Evolutionary conservation across 164 flowering plant genomes (phyloP), one percentile per base, ranked within the genome.

Genomic region (Vitis labrusca): DNA sequence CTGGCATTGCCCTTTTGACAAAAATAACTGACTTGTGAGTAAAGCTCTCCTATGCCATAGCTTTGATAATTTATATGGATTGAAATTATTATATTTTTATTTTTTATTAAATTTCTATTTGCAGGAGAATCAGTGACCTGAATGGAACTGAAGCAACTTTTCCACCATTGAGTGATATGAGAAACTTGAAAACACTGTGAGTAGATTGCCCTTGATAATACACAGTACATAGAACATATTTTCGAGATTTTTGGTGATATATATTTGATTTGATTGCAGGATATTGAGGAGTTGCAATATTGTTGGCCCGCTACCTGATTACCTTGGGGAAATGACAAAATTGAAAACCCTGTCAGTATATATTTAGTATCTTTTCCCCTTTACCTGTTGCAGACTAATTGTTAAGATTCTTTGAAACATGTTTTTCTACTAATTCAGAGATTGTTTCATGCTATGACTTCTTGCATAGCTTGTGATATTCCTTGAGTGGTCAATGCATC

Each of bases 121-220:
- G 64, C 87, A 91, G 93, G 89, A 80, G 85, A 77, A 88, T 91
- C 13, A 84, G 84, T 81, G 92, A 89, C 78, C 71, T 89, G 61
- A 83, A 75, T 56, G 93, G 92, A 61, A 57, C 79, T 9, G 79
- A 62, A 50, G 66, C 71, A 5, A 2, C 65, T 60, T 89, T 89
- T 70, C 93, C 93, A 23, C 75, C 53, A 29, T 74, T 91, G n/a
- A 61, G 49, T 14, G 62, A 61, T 6, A 54, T 77, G 77, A 76
- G 5, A 69, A 69, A 54, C 8, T 16, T 91, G 67, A 73, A 70
- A 50, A 75, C 23, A 5, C 64, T 90, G 94, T 90, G 64, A 81
- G 88, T 32, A 3, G 44, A 32, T 3, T 32, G 44, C 44, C 6
- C 5, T 32, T 6, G 0, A 32, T 2, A 32, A 32, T 32, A 32